Evolutionary conservation across 345 rosid species (phyloP).

Genomic region (Crucihimalaya himalaica): DNA sequence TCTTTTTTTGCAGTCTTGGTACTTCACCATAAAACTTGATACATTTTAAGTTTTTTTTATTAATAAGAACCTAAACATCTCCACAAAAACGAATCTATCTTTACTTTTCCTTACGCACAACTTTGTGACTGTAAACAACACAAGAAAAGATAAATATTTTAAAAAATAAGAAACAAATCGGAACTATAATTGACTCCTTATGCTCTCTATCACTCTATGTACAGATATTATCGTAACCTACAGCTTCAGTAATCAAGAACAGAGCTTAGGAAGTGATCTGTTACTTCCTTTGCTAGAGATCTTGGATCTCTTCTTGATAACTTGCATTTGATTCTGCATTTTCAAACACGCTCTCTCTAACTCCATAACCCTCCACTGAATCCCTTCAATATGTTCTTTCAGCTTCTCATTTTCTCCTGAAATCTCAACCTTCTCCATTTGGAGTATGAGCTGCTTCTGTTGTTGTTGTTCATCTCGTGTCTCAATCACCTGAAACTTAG

Average conservation of each 20-base stretch:
- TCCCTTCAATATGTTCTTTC: conserved; percentile 67
- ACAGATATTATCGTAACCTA: conserved; percentile 26
- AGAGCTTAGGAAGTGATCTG: conserved; percentile 78
- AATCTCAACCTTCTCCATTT: conserved; percentile 52
- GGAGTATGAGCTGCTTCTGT: conserved; percentile 31
- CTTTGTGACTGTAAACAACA: background rate
- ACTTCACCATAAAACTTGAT: background rate
- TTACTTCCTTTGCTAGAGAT: conserved; percentile 44
- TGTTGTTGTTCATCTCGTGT: conserved; percentile 49
- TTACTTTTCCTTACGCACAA: background rate
- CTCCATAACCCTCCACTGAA: conserved; percentile 84
- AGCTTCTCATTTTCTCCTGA: conserved; percentile 53
- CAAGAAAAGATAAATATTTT: background rate
- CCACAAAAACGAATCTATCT: background rate
- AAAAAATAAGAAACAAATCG: conserved; percentile 13
- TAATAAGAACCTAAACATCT: conserved; percentile 3
- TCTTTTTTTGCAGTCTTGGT: background rate
- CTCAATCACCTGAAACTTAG: conserved; percentile 56
- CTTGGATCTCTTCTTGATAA: conserved; percentile 61
- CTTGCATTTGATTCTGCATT: conserved; percentile 82
- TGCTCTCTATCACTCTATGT: conserved; percentile 32
- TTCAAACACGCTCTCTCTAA: conserved; percentile 78
- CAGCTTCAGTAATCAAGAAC: conserved; percentile 54
- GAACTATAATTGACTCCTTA: conserved; percentile 23
- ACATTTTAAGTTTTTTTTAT: conserved; percentile 1